Percentiles rank a stretch among this genome's conserved stretches.
These are phyloP conservation scores for Yamadazyma phyllophila DNA, from an alignment of 805 yeast genomes.

Conservation along the genomic window DNA sequence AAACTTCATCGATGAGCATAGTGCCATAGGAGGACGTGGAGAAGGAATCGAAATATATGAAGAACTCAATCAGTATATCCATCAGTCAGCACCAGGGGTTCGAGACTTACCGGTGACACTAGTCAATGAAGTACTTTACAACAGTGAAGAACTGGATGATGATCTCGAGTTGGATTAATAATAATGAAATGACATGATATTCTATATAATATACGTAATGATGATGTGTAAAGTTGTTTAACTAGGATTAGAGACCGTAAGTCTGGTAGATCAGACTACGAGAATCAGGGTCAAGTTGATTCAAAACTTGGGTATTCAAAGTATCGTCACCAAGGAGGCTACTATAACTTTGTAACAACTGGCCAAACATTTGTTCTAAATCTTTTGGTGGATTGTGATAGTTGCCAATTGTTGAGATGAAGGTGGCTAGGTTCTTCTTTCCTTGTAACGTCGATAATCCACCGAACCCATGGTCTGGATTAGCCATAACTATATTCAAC, in stretches of 20 bases:
- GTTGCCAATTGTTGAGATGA: slow-evolving; percentile 58
- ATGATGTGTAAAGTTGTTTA: neutral
- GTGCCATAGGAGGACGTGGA: slow-evolving; percentile 20
- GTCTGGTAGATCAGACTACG: slow-evolving; percentile 18
- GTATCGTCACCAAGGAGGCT: slow-evolving; percentile 43
- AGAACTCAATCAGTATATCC: slow-evolving; percentile 38
- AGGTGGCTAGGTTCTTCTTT: slow-evolving; percentile 46
- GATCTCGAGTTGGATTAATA: neutral
- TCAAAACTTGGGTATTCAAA: slow-evolving; percentile 31
- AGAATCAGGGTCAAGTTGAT: slow-evolving; percentile 31
- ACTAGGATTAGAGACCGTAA: slow-evolving; percentile 17
- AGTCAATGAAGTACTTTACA: slow-evolving; percentile 64
- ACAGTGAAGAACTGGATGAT: slow-evolving; percentile 7
- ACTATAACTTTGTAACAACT: slow-evolving; percentile 46
- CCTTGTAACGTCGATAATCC: slow-evolving; percentile 45
- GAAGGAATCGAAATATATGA: neutral
- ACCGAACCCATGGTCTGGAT: slow-evolving; percentile 61
- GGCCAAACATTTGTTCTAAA: slow-evolving; percentile 43
- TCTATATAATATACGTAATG: slow-evolving; percentile 3
- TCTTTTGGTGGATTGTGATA: slow-evolving; percentile 51
- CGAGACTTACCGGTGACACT: slow-evolving; percentile 77
- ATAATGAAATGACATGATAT: neutral
- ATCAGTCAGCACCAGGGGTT: slow-evolving; percentile 74
- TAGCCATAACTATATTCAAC: slow-evolving; percentile 60
- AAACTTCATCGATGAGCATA: slow-evolving; percentile 68